phyloP scores from a whole-genome alignment of 1,139 yeast species.

The Hyphopichia buzzinii region DNA sequence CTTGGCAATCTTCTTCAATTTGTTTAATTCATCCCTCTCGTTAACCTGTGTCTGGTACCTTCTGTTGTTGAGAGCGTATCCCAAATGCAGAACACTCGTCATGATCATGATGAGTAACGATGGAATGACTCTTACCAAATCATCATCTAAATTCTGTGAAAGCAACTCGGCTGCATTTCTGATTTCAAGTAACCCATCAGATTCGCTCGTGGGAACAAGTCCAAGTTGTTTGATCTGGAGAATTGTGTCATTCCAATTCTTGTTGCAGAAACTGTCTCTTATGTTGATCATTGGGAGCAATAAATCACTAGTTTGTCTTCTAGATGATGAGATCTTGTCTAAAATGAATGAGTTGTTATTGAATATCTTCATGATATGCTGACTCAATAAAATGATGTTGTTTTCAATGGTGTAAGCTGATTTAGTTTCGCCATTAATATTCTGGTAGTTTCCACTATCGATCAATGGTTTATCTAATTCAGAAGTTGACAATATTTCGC shows the following conservation, averaged over 20 bases:
- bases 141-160: slow-evolving; percentile 55
- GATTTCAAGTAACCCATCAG: slow-evolving; percentile 35
- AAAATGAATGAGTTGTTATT: slow-evolving; percentile 51
- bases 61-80: slow-evolving; percentile 46
- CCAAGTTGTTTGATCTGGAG: slow-evolving; percentile 56
- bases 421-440: slow-evolving; percentile 18
- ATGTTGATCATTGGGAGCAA: slow-evolving; percentile 68
- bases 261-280: slow-evolving; percentile 55
- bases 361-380: slow-evolving; percentile 54
- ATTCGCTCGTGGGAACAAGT: slow-evolving; percentile 59
- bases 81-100: slow-evolving; percentile 70
- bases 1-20: slow-evolving; percentile 65
- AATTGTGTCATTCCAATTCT: slow-evolving; percentile 64
- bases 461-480: slow-evolving; percentile 67
- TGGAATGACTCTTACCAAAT: slow-evolving; percentile 78
- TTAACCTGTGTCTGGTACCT: slow-evolving; percentile 50
- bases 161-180: slow-evolving; percentile 44
- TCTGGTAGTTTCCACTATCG: slow-evolving; percentile 35
- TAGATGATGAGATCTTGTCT: slow-evolving; percentile 41
- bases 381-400: slow-evolving; percentile 55
- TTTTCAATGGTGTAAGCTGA: slow-evolving; percentile 37
- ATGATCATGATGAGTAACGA: slow-evolving; percentile 75
- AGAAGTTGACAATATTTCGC: slow-evolving; percentile 73
- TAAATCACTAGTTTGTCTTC: slow-evolving; percentile 61
- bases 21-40: slow-evolving; percentile 52